Conservation (phyloP, 345 rosid genomes). For the Moricandia arvensis region DNA sequence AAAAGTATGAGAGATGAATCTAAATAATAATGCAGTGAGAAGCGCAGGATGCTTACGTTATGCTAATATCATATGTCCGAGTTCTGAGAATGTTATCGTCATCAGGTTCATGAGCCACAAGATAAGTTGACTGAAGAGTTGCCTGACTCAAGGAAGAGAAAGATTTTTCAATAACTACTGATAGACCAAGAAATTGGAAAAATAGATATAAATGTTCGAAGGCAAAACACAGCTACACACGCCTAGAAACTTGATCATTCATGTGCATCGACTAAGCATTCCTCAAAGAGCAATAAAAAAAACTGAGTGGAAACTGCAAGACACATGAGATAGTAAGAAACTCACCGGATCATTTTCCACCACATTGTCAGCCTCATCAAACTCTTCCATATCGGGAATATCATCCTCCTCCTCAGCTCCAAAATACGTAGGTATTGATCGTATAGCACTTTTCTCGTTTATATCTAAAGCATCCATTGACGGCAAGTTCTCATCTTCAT, state of each 20-base stretch:
- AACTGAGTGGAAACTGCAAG: neutral
- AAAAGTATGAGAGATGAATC: slow-evolving; percentile 8
- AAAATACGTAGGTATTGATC: slow-evolving; percentile 76
- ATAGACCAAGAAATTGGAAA: neutral
- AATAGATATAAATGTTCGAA: neutral
- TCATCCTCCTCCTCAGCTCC: slow-evolving; percentile 89
- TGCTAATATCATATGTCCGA: slow-evolving; percentile 98
- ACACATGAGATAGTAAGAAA: slow-evolving; percentile 1
- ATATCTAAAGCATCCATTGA: slow-evolving; percentile 82
- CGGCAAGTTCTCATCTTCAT: slow-evolving; percentile 81
- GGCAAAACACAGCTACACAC: neutral
- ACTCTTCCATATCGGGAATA: slow-evolving; percentile 94
- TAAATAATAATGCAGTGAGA: neutral
- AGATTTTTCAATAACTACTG: slow-evolving; percentile 7
- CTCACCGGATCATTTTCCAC: slow-evolving; percentile 75
- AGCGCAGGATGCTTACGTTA: slow-evolving; percentile 50
- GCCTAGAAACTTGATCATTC: slow-evolving; percentile 1
- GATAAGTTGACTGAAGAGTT: slow-evolving; percentile 72
- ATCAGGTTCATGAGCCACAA: slow-evolving; percentile 91
- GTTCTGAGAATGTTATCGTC: slow-evolving; percentile 91
- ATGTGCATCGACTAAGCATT: neutral
- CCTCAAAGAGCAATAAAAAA: neutral
- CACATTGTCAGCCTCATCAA: slow-evolving; percentile 70
- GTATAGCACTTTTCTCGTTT: slow-evolving; percentile 49
- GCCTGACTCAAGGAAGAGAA: slow-evolving; percentile 52